Evolutionary conservation across 1,284 basidiomycete species (phyloP), one percentile per base, ranked within the genome.

Genomic region (Stygiomarasmius scandens): DNA sequence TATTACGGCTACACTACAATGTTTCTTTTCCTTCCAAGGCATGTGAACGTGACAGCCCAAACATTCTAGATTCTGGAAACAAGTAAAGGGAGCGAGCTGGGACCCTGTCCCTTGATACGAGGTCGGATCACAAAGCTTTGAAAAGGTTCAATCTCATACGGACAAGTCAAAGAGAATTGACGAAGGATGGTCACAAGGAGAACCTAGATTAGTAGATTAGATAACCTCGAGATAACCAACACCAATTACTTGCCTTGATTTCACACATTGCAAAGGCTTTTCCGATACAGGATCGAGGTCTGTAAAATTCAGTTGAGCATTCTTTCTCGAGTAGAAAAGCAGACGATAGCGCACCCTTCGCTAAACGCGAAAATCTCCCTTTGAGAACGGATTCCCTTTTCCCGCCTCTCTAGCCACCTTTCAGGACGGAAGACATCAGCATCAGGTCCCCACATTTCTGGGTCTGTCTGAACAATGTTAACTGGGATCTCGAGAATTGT

Each of bases 41-140:
- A 16, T 22, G 14, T 47, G 20, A 11, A 16, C 11, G n/a, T n/a
- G n/a, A 32, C 22, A 36, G 25, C 9, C 23, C 43, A 47, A 48
- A 12, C 12, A 32, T 32, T 32, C 29, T 12, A 32, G 12, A 12
- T 32, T 32, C 29, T 6, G 29, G 22, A 25, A 24, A 84, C 74
- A 32, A 77, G 59, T 54, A 86, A 71, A 36, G 84, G 84, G 45
- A 86, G 74, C 10, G 82, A 83, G 60, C 82, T 85, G 11, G 72
- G 66, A 1, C 71, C 73, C 61, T 84, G 71, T 48, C 83, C 82
- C 60, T 71, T 72, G 55, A 86, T 64, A 34, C 82, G 76, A 44
- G 84, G 81, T n/a, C 84, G 77, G 54, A 86, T 75, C 16, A 86
- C 84, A 60, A 85, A 86, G 53, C 83, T 83, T 61, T 84, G 82